phyloP scores from a whole-genome alignment of 2,329 filamentous ascomycete species.

The Colletotrichum caudatum region DNA sequence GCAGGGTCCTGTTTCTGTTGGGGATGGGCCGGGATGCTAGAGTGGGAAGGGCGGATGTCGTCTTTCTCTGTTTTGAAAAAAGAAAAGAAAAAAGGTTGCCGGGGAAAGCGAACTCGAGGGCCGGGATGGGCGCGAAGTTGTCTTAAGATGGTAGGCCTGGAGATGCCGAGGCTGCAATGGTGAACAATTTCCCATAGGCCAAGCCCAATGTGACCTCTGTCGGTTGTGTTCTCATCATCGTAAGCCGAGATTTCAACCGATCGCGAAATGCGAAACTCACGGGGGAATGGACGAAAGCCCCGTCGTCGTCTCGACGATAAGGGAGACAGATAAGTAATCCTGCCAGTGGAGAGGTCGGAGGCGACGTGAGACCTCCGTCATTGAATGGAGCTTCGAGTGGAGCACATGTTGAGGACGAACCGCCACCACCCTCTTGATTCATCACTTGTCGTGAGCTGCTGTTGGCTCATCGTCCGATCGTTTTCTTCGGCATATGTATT shows the following conservation, averaged over 20 bases:
- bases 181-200: neutral
- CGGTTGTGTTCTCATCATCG: neutral
- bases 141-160: constrained; percentile 10
- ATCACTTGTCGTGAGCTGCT: neutral
- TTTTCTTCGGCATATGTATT: constrained; percentile 4
- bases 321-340: constrained; percentile 19
- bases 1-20: constrained; percentile 42
- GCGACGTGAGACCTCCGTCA: constrained; percentile 39
- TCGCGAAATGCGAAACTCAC: neutral
- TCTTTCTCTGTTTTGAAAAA: constrained; percentile 12
- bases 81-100: constrained; percentile 22
- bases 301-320: constrained; percentile 32
- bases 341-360: constrained; percentile 13
- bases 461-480: neutral
- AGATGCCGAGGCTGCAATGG: constrained; percentile 28
- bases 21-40: constrained; percentile 39
- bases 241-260: neutral
- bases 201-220: neutral
- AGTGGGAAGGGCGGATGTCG: constrained; percentile 34
- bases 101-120: constrained; percentile 13
- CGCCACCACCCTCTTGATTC: constrained; percentile 24
- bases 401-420: constrained; percentile 37
- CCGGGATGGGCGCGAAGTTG: constrained; percentile 11
- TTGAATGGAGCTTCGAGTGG: constrained; percentile 36
- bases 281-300: constrained; percentile 3